Evolutionary conservation across 352 stramenopile species (phyloP).

Genomic region (Phytophthora europaea): DNA sequence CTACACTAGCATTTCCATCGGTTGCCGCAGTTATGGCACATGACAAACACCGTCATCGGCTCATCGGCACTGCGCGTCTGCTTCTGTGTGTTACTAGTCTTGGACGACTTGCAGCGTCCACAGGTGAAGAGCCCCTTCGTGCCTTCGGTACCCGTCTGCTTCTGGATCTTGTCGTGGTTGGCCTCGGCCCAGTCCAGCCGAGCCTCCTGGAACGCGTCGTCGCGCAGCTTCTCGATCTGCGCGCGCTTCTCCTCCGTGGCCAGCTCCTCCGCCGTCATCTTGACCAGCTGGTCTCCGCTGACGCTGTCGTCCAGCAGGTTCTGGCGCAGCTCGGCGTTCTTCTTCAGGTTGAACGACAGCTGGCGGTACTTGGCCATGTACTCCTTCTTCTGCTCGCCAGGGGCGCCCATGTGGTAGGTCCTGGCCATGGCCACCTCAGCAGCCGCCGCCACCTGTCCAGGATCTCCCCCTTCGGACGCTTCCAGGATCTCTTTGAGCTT

Average conservation of each 20-base stretch:
- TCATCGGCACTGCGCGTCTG: constrained; percentile 98
- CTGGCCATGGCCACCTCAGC: constrained; percentile 85
- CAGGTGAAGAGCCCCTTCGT: constrained; percentile 91
- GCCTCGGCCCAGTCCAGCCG: constrained; percentile 91
- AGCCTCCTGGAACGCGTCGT: constrained; percentile 87
- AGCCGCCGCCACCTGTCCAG: constrained; percentile 63
- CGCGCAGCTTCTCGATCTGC: constrained; percentile 85
- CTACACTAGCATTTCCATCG: constrained; percentile 93
- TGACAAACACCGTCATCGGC: constrained; percentile 98
- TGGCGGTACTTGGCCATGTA: constrained; percentile 92
- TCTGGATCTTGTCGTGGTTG: constrained; percentile 94
- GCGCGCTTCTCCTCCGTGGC: constrained; percentile 89
- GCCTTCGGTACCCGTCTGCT: constrained; percentile 83
- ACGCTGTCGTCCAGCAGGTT: constrained; percentile 80
- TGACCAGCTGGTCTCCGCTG: constrained; percentile 77
- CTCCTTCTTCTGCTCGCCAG: constrained; percentile 88
- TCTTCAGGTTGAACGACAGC: constrained; percentile 94
- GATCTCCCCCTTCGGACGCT: constrained; percentile 55
- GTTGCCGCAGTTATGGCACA: constrained; percentile 98
- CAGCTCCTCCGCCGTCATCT: constrained; percentile 89
- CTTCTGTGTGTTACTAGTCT: constrained; percentile 98
- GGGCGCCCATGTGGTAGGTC: constrained; percentile 72
- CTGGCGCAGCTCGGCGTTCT: constrained; percentile 84
- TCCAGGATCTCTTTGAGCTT: constrained; percentile 86
- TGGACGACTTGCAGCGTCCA: constrained; percentile 95